Evolutionary conservation across 306 rosid genomes (phyloP).

Genomic region (Sicyos baderoa): DNA sequence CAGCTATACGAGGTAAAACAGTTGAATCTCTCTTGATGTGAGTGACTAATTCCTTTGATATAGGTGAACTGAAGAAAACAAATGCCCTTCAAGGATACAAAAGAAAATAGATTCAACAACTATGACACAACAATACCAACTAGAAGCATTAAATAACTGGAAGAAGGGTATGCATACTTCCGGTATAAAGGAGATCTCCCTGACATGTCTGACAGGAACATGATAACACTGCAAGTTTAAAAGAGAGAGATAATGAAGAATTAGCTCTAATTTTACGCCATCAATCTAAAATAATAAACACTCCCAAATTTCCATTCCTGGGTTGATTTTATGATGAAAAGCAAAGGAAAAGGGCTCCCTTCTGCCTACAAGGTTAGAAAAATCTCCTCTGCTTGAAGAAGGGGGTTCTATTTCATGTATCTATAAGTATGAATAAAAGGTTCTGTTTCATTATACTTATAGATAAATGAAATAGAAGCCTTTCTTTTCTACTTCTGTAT

Average conservation of each 20-base stretch:
- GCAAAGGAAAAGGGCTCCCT: neutral
- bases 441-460: neutral
- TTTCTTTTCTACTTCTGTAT: neutral
- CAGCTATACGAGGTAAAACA: conserved; percentile 68
- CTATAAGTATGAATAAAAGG: neutral
- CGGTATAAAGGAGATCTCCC: conserved; percentile 83
- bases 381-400: neutral
- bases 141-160: neutral
- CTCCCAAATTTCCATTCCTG: neutral
- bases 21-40: conserved; percentile 65
- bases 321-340: neutral
- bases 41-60: conserved; percentile 59
- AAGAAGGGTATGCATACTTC: conserved; percentile 48
- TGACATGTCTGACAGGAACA: conserved; percentile 92
- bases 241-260: conserved; percentile 25
- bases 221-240: conserved; percentile 56
- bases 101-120: conserved; percentile 21
- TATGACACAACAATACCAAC: conserved; percentile 10
- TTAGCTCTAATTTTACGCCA: conserved; percentile 20
- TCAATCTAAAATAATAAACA: conserved; percentile 10
- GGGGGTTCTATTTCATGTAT: conserved; percentile 1
- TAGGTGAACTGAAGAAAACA: conserved; percentile 87
- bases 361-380: neutral
- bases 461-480: conserved; percentile 1
- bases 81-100: conserved; percentile 65